Evolutionary conservation across 2,329 filamentous ascomycete species (phyloP).

Genomic region (Aspergillus luchuensis): DNA sequence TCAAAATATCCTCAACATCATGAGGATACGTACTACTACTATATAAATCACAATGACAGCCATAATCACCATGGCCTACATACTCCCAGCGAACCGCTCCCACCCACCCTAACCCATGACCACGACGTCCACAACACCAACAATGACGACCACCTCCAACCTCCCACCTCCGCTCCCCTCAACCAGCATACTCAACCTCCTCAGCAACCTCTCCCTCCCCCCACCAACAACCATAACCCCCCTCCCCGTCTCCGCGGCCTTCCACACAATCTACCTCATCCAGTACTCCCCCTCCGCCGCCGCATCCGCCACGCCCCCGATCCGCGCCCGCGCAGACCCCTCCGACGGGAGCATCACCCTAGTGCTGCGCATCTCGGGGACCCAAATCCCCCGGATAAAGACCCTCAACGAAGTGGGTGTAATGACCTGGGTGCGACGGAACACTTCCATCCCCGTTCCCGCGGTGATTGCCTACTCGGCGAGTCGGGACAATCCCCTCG

Average conservation of each 20-base stretch:
- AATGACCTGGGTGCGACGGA: conserved; percentile 37
- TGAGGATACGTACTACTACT: not conserved
- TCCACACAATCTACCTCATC: conserved; percentile 9
- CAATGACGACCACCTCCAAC: not conserved
- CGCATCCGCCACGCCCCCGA: not conserved
- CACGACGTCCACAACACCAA: not conserved
- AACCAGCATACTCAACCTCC: not conserved
- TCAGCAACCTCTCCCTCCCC: conserved; percentile 1
- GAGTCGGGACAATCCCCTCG: conserved; percentile 30
- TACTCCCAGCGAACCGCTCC: not conserved
- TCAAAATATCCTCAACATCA: not conserved
- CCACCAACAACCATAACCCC: not conserved
- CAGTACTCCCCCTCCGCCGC: not conserved
- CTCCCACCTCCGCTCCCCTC: not conserved
- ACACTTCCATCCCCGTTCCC: conserved; percentile 41
- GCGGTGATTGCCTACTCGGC: conserved; percentile 32
- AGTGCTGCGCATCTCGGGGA: conserved; percentile 40
- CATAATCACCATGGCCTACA: not conserved
- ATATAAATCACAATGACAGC: not conserved
- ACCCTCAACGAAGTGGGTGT: conserved; percentile 42
- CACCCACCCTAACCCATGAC: not conserved
- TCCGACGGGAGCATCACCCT: conserved; percentile 3
- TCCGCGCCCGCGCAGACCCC: not conserved
- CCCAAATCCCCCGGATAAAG: conserved; percentile 40
- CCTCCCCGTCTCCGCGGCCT: conserved; percentile 1